A percentile compares a stretch with the other conserved stretches of the same genome.
phyloP scores from a whole-genome alignment of 257 asterid species.

The Primulina tabacum region DNA sequence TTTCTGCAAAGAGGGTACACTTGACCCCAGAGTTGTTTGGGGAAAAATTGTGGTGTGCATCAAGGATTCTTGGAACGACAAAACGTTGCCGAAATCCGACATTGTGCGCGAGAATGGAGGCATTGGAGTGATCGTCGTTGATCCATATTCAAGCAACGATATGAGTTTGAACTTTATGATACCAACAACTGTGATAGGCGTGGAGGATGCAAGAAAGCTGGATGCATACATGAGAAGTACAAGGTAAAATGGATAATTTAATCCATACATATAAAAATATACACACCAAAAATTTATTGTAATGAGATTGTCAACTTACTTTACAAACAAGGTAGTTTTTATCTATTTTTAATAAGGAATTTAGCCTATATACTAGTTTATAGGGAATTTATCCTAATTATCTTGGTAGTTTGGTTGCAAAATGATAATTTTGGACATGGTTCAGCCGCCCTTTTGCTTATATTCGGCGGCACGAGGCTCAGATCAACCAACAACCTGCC shows the following conservation, averaged over 20 bases:
- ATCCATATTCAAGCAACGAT: not conserved
- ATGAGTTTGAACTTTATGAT: not conserved
- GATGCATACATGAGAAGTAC: slow-evolving; percentile 4
- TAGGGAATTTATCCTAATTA: too few relatives aligned
- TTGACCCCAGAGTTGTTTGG: slow-evolving; percentile 1
- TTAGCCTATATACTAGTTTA: too few relatives aligned
- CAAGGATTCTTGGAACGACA: not conserved
- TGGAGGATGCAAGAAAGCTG: slow-evolving; percentile 7
- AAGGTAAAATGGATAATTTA: not conserved
- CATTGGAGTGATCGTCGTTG: slow-evolving; percentile 18
- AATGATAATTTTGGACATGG: too few relatives aligned
- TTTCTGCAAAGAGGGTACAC: slow-evolving; percentile 8
- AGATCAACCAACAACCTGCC: too few relatives aligned
- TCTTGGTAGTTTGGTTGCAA: too few relatives aligned
- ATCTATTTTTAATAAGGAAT: too few relatives aligned
- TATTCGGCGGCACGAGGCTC: too few relatives aligned
- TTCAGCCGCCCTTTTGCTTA: too few relatives aligned
- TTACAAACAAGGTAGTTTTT: too few relatives aligned
- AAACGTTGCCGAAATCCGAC: not conserved
- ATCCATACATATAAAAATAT: too few relatives aligned
- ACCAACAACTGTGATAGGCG: slow-evolving; percentile 7
- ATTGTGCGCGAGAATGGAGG: slow-evolving; percentile 12
- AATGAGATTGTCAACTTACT: too few relatives aligned
- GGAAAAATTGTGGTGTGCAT: slow-evolving; percentile 22
- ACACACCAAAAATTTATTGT: too few relatives aligned